A percentile compares a stretch with the other conserved stretches of the same genome.
These are phyloP conservation scores for Phaffomyces thermotolerans DNA, from an alignment of 805 yeast genomes.

Conservation along the genomic window DNA sequence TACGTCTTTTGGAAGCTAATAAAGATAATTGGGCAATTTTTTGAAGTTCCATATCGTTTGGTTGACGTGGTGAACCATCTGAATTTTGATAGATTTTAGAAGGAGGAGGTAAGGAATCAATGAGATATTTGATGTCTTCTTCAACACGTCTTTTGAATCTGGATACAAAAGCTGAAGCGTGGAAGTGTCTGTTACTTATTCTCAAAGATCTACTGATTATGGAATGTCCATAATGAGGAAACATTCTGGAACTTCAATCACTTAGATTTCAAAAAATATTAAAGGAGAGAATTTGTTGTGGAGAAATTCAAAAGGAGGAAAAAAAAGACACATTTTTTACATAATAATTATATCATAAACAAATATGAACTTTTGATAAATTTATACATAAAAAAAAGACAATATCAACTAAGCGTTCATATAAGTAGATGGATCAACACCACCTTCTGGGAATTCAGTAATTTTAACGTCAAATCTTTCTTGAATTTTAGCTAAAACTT, in stretches of 20 bases:
- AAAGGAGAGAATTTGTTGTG: too few relatives aligned
- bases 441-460: conserved; percentile 93
- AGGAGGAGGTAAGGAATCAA: conserved; percentile 57
- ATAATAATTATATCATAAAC: too few relatives aligned
- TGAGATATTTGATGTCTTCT: conserved; percentile 51
- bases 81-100: conserved; percentile 63
- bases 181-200: conserved; percentile 1
- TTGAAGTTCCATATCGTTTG: conserved; percentile 63
- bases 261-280: too few relatives aligned
- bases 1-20: conserved; percentile 48
- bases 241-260: too few relatives aligned
- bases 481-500: conserved; percentile 86
- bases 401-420: conserved; percentile 67
- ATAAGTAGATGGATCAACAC: conserved; percentile 95
- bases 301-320: too few relatives aligned
- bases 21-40: conserved; percentile 64
- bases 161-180: conserved; percentile 3
- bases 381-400: too few relatives aligned
- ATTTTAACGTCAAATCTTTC: conserved; percentile 95
- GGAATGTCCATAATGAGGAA: neutral
- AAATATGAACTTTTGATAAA: too few relatives aligned
- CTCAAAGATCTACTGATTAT: neutral
- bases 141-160: conserved; percentile 42
- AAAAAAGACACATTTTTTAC: too few relatives aligned
- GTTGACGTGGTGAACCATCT: conserved; percentile 68